Percentiles rank a stretch among this genome's conserved stretches.
phyloP scores from a whole-genome alignment of 371 early-diverging fungal species.

The Apophysomyces trapeziformis region DNA sequence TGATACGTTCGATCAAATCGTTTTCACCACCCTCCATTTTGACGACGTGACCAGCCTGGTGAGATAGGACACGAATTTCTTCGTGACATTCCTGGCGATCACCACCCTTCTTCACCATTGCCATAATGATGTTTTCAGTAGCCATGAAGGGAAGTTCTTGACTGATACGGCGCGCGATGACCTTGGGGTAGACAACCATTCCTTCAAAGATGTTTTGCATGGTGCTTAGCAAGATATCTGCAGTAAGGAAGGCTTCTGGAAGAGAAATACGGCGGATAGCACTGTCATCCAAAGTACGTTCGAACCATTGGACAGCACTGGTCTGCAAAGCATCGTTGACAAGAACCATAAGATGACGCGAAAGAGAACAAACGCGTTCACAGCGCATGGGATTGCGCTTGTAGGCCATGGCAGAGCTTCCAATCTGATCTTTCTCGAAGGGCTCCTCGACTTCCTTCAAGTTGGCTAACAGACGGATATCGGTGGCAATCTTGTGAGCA shows the following conservation, averaged over 20 bases:
- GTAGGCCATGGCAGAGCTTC: constrained; percentile 98
- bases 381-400: constrained; percentile 99
- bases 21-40: constrained; percentile 94
- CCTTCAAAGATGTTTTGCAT: constrained; percentile 96
- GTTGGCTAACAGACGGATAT: constrained; percentile 94
- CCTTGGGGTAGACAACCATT: constrained; percentile 96
- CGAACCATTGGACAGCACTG: constrained; percentile 94
- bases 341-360: constrained; percentile 96
- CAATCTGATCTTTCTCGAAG: constrained; percentile 98
- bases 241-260: constrained; percentile 97
- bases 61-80: constrained; percentile 93
- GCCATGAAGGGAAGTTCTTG: constrained; percentile 99
- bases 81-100: constrained; percentile 97
- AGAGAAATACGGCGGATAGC: constrained; percentile 96
- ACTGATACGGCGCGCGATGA: constrained; percentile 88
- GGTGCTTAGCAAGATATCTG: constrained; percentile 92
- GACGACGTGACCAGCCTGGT: constrained; percentile 90
- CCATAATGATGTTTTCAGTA: constrained; percentile 99
- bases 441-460: constrained; percentile 98
- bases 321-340: constrained; percentile 89
- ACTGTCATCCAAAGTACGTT: constrained; percentile 95
- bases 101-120: constrained; percentile 96
- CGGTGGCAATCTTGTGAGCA: constrained; percentile 97
- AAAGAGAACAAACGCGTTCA: constrained; percentile 94
- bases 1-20: constrained; percentile 92